phyloP scores from a whole-genome alignment of 2,329 filamentous ascomycete species.

The Alternaria ethzedia region DNA sequence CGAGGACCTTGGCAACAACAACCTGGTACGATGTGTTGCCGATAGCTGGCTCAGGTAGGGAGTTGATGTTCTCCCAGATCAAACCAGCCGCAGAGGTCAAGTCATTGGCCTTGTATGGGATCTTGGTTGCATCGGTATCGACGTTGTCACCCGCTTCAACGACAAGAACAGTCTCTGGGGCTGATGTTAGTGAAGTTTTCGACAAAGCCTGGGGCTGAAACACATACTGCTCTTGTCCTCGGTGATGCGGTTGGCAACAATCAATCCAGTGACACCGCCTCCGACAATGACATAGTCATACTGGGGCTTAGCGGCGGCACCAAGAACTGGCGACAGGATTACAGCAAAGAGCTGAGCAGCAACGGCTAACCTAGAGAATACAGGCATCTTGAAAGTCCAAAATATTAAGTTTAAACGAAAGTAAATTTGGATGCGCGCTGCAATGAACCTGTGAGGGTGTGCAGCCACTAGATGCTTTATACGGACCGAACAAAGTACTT shows the following conservation, averaged over 20 bases:
- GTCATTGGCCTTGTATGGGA: conserved; percentile 36
- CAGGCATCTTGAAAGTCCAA: conserved; percentile 28
- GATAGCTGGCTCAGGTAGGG: conserved; percentile 29
- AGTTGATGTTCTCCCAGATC: conserved; percentile 29
- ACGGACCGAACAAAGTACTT: conserved; percentile 10
- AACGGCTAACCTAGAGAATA: conserved; percentile 33
- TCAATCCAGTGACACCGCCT: conserved; percentile 37
- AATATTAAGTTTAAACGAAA: conserved; percentile 20
- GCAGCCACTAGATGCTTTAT: conserved; percentile 25
- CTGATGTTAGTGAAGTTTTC: background rate
- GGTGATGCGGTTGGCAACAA: conserved; percentile 37
- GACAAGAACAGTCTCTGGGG: conserved; percentile 32
- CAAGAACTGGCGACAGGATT: conserved; percentile 26
- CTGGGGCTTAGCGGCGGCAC: conserved; percentile 13
- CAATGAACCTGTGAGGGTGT: conserved; percentile 1
- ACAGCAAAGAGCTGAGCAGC: conserved; percentile 32
- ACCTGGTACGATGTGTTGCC: conserved; percentile 30
- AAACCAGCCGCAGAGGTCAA: conserved; percentile 27
- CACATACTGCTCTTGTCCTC: conserved; percentile 32
- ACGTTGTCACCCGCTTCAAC: conserved; percentile 36
- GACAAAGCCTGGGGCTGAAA: no score
- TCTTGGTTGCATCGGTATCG: conserved; percentile 29
- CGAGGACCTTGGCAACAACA: conserved; percentile 34
- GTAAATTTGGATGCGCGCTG: conserved; percentile 11
- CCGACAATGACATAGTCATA: conserved; percentile 45